Evolutionary conservation across 768 basidiomycete genomes (phyloP), one percentile per base, ranked within the genome.

Genomic region (Naganishia onofrii): DNA sequence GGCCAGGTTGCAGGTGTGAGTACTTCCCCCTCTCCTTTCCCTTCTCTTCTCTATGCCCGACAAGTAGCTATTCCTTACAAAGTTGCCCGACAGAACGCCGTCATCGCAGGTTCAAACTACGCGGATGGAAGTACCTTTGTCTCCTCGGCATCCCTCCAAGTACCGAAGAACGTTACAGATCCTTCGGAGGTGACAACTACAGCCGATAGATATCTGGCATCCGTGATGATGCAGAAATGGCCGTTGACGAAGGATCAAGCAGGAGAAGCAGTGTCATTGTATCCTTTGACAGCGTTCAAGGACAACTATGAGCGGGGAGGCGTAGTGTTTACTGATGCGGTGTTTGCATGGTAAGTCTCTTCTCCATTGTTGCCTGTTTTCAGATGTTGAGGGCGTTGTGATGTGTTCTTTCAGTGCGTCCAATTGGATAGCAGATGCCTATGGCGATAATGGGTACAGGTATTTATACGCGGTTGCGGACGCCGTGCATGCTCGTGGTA

Each of bases 391-490:
- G 0, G 10, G 9, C 36, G 19, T 5, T 19, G 17, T 53, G 51
- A 19, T 15, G 5, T 29, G 19, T 31, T 38, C 31, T 51, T 21
- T 17, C 21, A 68, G 67, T 68, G 52, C 67, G 9, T 44, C 42
- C 3, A 68, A 68, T 28, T 68, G 67, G 67, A 12, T 68, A 10
- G 51, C 67, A 2, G 28, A 44, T 44, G 52, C 67, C 1, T 56
- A 54, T 31, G n/a, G 48, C 19, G 26, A 68, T 17, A 56, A 56
- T 12, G 67, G 67, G 28, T 68, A 68, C 54, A 32, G 67, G 26
- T 68, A 68, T 34, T 28, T 68, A 31, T 68, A 68, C 21, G 67
- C 67, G 28, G 67, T 68, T 12, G 67, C 52, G 12, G 67, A 68
- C 48, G 67, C 67, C 13, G 42, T 68, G 21, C 67, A 68, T 44